phyloP scores from a whole-genome alignment of 768 basidiomycete species.

The Rhizopogon roseolus region DNA sequence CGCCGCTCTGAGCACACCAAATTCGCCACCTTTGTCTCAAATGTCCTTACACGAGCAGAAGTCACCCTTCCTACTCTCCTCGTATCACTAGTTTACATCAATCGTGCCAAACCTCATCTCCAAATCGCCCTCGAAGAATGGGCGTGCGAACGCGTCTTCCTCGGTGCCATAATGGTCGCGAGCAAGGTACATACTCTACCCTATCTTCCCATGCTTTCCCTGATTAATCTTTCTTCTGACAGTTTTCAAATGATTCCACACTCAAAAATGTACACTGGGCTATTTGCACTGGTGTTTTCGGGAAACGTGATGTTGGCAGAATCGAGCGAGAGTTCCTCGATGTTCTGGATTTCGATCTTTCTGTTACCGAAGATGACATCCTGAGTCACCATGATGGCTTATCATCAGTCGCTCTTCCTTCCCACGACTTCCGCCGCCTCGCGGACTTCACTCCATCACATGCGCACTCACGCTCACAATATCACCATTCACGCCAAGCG shows the following conservation, averaged over 20 bases:
- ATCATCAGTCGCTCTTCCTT: conserved; percentile 22
- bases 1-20: conserved; percentile 48
- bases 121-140: conserved; percentile 80
- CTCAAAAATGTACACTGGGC: conserved; percentile 92
- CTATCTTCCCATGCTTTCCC: conserved; percentile 15
- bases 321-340: conserved; percentile 82
- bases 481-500: conserved; percentile 14
- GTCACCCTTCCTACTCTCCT: conserved; percentile 67
- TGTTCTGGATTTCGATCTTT: conserved; percentile 72
- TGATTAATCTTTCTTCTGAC: conserved; percentile 2
- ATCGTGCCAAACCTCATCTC: conserved; percentile 72
- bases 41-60: conserved; percentile 70
- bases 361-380: conserved; percentile 59
- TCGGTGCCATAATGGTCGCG: conserved; percentile 84
- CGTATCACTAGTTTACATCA: conserved; percentile 70
- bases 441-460: conserved; percentile 14
- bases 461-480: conserved; percentile 13
- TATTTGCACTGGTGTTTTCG: conserved; percentile 77
- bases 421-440: conserved; percentile 22
- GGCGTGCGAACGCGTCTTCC: conserved; percentile 88
- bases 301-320: conserved; percentile 74
- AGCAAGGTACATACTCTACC: conserved; percentile 57
- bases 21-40: conserved; percentile 62
- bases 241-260: conserved; percentile 87
- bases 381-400: conserved; percentile 39